phyloP scores from a whole-genome alignment of 2,329 filamentous ascomycete species.

The Apiospora sp. region DNA sequence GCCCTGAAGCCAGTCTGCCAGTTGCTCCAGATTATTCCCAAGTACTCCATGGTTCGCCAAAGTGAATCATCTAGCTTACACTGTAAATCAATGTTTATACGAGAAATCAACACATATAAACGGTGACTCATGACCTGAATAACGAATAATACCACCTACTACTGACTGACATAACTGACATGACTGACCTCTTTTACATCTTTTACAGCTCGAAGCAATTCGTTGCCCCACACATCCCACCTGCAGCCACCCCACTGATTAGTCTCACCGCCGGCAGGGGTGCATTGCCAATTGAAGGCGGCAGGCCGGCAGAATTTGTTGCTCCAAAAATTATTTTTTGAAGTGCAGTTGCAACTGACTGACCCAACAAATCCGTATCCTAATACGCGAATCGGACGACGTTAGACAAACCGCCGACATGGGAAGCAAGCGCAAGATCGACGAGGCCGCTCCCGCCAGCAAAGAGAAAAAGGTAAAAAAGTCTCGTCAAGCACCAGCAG shows the following conservation, averaged over 20 bases:
- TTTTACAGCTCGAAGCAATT: background rate
- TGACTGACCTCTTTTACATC: no score
- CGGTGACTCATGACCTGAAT: no score
- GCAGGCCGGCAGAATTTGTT: constrained; percentile 13
- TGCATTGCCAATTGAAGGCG: constrained; percentile 1
- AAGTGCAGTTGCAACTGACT: background rate
- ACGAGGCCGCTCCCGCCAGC: constrained; percentile 52
- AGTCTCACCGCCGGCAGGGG: background rate
- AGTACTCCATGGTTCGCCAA: no score
- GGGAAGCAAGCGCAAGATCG: constrained; percentile 29
- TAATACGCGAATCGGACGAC: background rate
- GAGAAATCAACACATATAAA: no score
- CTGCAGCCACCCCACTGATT: background rate
- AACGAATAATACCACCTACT: no score
- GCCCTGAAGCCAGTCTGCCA: background rate
- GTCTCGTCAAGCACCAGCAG: constrained; percentile 34
- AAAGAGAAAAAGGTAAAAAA: constrained; percentile 51
- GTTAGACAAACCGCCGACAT: background rate
- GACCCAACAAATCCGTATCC: background rate
- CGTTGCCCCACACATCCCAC: background rate
- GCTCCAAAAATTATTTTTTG: constrained; percentile 18
- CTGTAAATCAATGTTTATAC: no score
- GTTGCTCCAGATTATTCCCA: background rate
- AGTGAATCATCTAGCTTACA: no score
- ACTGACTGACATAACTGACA: no score